These are phyloP conservation scores for Candida nanaspora DNA, from an alignment of 805 yeast species.

Conservation along the genomic window DNA sequence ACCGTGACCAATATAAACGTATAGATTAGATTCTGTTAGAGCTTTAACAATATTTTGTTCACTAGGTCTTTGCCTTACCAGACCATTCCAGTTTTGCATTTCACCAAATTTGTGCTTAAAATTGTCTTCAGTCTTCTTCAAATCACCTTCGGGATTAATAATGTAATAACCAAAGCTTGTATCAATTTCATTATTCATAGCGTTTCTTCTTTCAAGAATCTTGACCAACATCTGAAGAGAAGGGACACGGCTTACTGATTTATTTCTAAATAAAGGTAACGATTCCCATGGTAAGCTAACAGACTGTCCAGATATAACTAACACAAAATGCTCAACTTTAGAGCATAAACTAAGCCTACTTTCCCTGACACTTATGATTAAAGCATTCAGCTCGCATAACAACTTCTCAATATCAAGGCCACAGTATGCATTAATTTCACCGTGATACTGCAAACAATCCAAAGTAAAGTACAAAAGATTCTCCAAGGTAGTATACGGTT, in stretches of 20 bases:
- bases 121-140: constrained; percentile 54
- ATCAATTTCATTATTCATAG: constrained; percentile 9
- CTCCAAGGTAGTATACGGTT: constrained; percentile 29
- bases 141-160: constrained; percentile 79
- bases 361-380: constrained; percentile 25
- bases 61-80: constrained; percentile 47
- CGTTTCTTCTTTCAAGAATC: constrained; percentile 19
- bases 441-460: constrained; percentile 54
- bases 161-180: constrained; percentile 46
- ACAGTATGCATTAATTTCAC: constrained; percentile 58
- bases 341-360: background rate
- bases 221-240: constrained; percentile 42
- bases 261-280: constrained; percentile 42
- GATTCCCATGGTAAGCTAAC: constrained; percentile 90
- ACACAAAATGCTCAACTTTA: constrained; percentile 46
- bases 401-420: constrained; percentile 55
- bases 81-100: constrained; percentile 43
- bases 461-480: constrained; percentile 58
- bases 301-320: constrained; percentile 62
- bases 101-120: constrained; percentile 39
- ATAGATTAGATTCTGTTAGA: constrained; percentile 39
- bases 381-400: constrained; percentile 42
- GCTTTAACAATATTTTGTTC: constrained; percentile 43
- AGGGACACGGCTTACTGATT: constrained; percentile 71
- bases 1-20: constrained; percentile 89